Base-by-base conservation (phyloP, 345 rosid species). In the Populus nigra region DNA sequence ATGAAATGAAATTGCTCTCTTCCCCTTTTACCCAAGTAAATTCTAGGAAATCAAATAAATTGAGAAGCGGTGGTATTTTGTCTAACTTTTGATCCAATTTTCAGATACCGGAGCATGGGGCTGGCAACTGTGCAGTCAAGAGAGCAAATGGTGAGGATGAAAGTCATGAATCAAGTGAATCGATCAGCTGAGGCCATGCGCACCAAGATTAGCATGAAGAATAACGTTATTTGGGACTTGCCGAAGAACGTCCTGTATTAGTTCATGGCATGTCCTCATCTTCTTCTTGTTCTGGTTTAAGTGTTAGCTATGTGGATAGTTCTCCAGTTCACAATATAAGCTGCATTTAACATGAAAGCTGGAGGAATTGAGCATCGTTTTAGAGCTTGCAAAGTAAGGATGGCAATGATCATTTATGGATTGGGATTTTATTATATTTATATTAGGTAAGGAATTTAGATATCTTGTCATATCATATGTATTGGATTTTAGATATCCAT, bases 21-120 rank as follows among this genome's bases (percentile, higher is more conserved):
- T 55, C 23, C 17, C 55, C 33, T 3, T 5, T 8, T 13, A 11
- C 23, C 27, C 25, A 23, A 69, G 72, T 23, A 41, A 41, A 2
- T 15, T 43, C 5, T 22, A 23, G 47, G 35, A 22, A 22, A 23
- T 39, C 16, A 23, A 7, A 20, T 39, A 41, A 11, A 41, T 43
- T 23, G 49, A 16, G 49, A 38, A 69, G 71, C 23, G 29, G 16
- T 39, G 11, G 18, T 55, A 33, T 65, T 31, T 13, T 33, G 25
- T 66, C 4, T 5, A 16, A 20, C 43, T 73, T 5, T 20, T 12
- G 39, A 12, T 73, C 25, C 39, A 35, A 18, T 2, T 81, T 81
- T 47, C 85, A 93, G 98, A 87, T 94, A 94, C 88, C 84, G 84
- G 88, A 91, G 91, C 87, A 86, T 93, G 90, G 98, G 99, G 65